A percentile compares a stretch with the other conserved stretches of the same genome.
phyloP scores from a whole-genome alignment of 345 rosid species.

The Fremontodendron californicum region DNA sequence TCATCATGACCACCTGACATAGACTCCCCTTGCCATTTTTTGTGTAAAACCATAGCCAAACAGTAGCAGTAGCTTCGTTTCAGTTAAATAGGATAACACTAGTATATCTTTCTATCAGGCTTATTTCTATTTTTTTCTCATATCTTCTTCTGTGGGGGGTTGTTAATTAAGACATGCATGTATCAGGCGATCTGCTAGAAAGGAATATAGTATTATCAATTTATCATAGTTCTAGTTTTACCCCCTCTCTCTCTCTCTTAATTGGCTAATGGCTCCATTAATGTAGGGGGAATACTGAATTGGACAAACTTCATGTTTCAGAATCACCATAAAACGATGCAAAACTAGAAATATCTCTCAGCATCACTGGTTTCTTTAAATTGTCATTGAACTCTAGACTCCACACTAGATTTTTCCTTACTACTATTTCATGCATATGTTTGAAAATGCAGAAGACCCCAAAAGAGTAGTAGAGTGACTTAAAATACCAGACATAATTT shows the following conservation, averaged over 20 bases:
- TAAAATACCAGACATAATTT: neutral
- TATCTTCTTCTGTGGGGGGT: slow-evolving; percentile 33
- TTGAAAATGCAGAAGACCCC: too few relatives aligned
- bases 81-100: slow-evolving; percentile 44
- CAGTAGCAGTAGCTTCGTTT: slow-evolving; percentile 26
- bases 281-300: neutral
- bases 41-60: slow-evolving; percentile 35
- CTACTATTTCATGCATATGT: too few relatives aligned
- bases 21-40: slow-evolving; percentile 19
- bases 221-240: slow-evolving; percentile 11
- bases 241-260: neutral
- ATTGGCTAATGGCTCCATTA: neutral
- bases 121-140: slow-evolving; percentile 43
- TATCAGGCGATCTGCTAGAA: slow-evolving; percentile 32
- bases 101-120: slow-evolving; percentile 36
- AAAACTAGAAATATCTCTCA: neutral
- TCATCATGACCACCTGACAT: slow-evolving; percentile 39
- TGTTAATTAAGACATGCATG: slow-evolving; percentile 38
- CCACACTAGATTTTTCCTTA: neutral
- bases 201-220: slow-evolving; percentile 28
- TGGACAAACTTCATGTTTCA: neutral
- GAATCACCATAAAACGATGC: neutral
- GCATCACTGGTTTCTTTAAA: neutral
- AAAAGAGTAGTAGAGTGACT: too few relatives aligned
- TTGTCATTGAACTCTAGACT: neutral